These are phyloP conservation scores for Dioszegia hungarica DNA, from an alignment of 768 basidiomycete genomes.

Conservation along the genomic window DNA sequence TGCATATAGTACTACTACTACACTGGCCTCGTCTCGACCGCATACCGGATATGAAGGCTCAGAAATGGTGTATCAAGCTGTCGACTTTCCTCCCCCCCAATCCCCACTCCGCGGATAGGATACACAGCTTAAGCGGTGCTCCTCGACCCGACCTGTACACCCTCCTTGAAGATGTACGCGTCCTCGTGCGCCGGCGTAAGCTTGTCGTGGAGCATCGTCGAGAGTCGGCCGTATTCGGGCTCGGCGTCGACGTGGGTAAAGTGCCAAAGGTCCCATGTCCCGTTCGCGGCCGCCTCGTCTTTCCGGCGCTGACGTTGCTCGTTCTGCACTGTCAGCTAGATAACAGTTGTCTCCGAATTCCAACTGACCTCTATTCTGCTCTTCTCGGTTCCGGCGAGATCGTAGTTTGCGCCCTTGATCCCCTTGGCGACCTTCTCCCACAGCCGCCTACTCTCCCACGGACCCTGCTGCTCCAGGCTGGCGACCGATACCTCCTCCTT, in stretches of 20 bases:
- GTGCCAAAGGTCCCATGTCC: slow-evolving; percentile 69
- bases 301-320: slow-evolving; percentile 83
- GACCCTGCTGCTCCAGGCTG: slow-evolving; percentile 58
- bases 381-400: slow-evolving; percentile 83
- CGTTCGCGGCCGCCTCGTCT: slow-evolving; percentile 70
- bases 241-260: slow-evolving; percentile 69
- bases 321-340: slow-evolving; percentile 56
- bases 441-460: slow-evolving; percentile 78
- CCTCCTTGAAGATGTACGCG: slow-evolving; percentile 14
- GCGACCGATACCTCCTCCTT: slow-evolving; percentile 71
- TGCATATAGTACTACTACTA: too few relatives aligned
- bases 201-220: slow-evolving; percentile 56
- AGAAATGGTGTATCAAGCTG: too few relatives aligned
- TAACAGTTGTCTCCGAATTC: background rate
- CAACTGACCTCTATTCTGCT: slow-evolving; percentile 72
- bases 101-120: too few relatives aligned
- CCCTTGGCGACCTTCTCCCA: slow-evolving; percentile 86
- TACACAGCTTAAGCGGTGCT: background rate
- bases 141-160: background rate
- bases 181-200: slow-evolving; percentile 69
- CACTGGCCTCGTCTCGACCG: too few relatives aligned
- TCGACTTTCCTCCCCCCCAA: too few relatives aligned
- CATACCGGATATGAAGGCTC: too few relatives aligned
- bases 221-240: slow-evolving; percentile 67
- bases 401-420: slow-evolving; percentile 85